These are phyloP conservation scores for Rhodomyrtus tomentosa DNA, from an alignment of 345 rosid genomes.

Conservation along the genomic window DNA sequence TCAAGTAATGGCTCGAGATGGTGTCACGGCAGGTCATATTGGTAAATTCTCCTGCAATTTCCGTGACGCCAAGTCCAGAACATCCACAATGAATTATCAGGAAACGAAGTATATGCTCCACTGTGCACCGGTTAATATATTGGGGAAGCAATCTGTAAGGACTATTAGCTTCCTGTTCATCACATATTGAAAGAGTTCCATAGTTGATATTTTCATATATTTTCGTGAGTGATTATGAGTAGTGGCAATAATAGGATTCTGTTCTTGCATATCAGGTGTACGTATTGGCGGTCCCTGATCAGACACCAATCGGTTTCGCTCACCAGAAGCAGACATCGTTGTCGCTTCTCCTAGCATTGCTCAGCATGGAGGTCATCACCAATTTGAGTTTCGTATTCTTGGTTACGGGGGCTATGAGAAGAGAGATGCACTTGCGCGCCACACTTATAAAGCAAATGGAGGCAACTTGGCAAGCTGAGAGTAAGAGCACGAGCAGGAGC, in stretches of 20 bases:
- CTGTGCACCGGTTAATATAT: background rate
- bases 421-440: background rate
- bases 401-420: background rate
- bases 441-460: conserved; percentile 58
- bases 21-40: background rate
- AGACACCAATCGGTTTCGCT: background rate
- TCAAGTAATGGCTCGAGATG: background rate
- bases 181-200: background rate
- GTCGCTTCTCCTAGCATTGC: background rate
- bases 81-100: background rate
- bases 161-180: background rate
- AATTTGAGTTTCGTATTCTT: background rate
- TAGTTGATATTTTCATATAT: background rate
- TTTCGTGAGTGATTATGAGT: background rate
- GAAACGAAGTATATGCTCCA: background rate
- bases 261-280: background rate
- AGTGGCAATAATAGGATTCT: background rate
- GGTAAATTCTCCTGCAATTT: background rate
- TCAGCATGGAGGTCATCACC: background rate
- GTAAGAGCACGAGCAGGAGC: conserved; percentile 69
- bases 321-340: background rate
- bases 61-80: background rate
- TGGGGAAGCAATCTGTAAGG: background rate
- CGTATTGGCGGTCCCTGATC: background rate
- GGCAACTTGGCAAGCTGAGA: conserved; percentile 65